phyloP scores from a whole-genome alignment of 2,329 filamentous ascomycete species.

The Trichophyton mentagrophytes region DNA sequence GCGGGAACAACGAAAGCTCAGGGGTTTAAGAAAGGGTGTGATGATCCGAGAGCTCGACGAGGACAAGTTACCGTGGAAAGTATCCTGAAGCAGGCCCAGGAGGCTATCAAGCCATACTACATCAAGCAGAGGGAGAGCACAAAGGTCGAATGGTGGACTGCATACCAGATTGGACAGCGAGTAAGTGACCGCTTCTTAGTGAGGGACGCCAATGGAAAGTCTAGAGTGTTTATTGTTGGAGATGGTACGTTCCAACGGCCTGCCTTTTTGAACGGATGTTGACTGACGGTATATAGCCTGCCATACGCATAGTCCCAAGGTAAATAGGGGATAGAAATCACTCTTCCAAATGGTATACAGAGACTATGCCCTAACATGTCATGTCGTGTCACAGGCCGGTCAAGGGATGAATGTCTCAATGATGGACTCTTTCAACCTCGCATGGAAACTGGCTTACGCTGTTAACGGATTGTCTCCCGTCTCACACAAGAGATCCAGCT shows the following conservation, averaged over 20 bases:
- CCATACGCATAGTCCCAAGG: slow-evolving; percentile 63
- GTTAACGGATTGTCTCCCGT: slow-evolving; percentile 27
- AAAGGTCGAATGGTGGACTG: slow-evolving; percentile 49
- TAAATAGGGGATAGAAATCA: slow-evolving; percentile 7
- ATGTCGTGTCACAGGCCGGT: slow-evolving; percentile 43
- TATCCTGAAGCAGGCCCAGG: slow-evolving; percentile 51
- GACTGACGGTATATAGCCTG: slow-evolving; percentile 38
- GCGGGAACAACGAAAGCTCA: slow-evolving; percentile 18
- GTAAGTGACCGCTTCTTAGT: slow-evolving; percentile 48
- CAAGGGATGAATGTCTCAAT: slow-evolving; percentile 63
- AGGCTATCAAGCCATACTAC: slow-evolving; percentile 51
- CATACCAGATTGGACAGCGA: slow-evolving; percentile 56
- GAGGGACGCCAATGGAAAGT: slow-evolving; percentile 55
- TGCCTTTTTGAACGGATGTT: neutral
- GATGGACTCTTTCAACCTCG: slow-evolving; percentile 39
- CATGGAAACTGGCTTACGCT: slow-evolving; percentile 29
- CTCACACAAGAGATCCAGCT: neutral
- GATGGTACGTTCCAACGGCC: slow-evolving; percentile 34
- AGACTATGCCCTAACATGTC: neutral
- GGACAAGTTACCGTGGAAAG: slow-evolving; percentile 51
- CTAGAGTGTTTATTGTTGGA: slow-evolving; percentile 60
- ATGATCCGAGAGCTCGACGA: slow-evolving; percentile 34
- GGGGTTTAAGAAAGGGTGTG: neutral
- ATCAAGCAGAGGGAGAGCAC: slow-evolving; percentile 5
- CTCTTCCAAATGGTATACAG: neutral